Conservation (phyloP, 768 basidiomycete species). For the Melanogaster broomeanus region DNA sequence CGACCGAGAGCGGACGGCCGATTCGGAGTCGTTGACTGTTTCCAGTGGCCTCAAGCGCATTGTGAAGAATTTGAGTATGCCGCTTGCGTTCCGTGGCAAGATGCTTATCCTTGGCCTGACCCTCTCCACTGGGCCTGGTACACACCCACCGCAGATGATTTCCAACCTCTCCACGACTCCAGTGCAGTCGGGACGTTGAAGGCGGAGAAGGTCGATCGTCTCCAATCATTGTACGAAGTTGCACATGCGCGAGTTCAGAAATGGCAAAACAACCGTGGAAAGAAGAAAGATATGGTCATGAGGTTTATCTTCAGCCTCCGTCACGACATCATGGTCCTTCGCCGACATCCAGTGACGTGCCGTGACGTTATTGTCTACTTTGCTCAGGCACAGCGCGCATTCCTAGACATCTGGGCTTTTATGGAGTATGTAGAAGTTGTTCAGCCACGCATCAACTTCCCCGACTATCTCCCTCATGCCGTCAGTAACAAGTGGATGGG, state of each 20-base stretch:
- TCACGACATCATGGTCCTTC: not conserved
- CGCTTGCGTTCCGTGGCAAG: slow-evolving; percentile 1
- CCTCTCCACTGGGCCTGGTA: slow-evolving; percentile 1
- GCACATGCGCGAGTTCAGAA: not conserved
- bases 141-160: not conserved
- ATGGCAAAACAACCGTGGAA: not conserved
- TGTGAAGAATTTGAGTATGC: not conserved
- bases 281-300: not conserved
- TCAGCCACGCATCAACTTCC: not conserved
- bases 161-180: not conserved
- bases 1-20: not conserved
- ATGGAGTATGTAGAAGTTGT: not conserved
- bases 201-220: not conserved
- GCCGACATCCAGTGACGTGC: not conserved
- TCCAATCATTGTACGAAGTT: not conserved
- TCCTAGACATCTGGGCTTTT: slow-evolving; percentile 1
- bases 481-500: slow-evolving; percentile 1
- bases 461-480: not conserved
- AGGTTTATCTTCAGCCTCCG: not conserved
- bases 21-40: no score
- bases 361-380: not conserved
- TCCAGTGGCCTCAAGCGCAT: slow-evolving; percentile 3
- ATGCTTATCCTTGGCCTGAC: slow-evolving; percentile 1
- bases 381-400: not conserved
- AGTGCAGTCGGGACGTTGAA: not conserved